Base-by-base conservation (phyloP, 2,329 filamentous ascomycete genomes). In the Gnomoniopsis sp. region DNA sequence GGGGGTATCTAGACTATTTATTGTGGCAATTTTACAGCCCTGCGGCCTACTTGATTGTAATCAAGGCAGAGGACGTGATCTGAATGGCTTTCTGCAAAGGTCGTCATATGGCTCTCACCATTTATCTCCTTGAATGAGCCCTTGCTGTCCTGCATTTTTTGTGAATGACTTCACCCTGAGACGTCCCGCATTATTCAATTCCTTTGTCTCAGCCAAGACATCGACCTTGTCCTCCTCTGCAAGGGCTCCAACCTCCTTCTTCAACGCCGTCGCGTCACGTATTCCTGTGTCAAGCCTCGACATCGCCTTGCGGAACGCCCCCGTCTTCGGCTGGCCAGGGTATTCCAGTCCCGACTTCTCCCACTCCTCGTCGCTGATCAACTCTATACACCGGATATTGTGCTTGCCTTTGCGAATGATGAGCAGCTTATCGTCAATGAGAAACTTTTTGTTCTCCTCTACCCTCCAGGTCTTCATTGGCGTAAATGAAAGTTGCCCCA, bases 381-480 rank as follows among this genome's bases (percentile, higher is more conserved):
- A 75, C 70, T 87, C 76, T 53, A 88, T 76, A 63, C 87, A 78
- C 49, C 84, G 81, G 49, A 88, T 71, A 62, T 87, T 85, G 71
- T 86, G 80, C 74, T 86, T 87, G 64, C 85, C 85, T 67, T 80
- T 84, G 63, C 86, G 82, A 55, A 88, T 73, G 64, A 88, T 79
- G 62, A 88, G 73, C 49, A 87, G 64, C 63, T 79, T 77, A 58
- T 70, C 82, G 61, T 86, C 82, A 19, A 90, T 80, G 57, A 88
- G 74, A 66, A 80, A 89, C 57, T 84, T 81, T 59, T 77, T 67
- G 0, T 85, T 87, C 55, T 88, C 82, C 23, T 77, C 72, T 0
- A 78, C 75, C 64, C 76, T 81, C 79, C 84, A 86, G 22, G 79
- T 72, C 68, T 85, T 84, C 61, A 90, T 80, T 1, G 81, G 79